A percentile compares a stretch with the other conserved stretches of the same genome.
Evolutionary conservation across 495 filamentous ascomycete genomes (phyloP).

Genomic region (Cercophora sp.): DNA sequence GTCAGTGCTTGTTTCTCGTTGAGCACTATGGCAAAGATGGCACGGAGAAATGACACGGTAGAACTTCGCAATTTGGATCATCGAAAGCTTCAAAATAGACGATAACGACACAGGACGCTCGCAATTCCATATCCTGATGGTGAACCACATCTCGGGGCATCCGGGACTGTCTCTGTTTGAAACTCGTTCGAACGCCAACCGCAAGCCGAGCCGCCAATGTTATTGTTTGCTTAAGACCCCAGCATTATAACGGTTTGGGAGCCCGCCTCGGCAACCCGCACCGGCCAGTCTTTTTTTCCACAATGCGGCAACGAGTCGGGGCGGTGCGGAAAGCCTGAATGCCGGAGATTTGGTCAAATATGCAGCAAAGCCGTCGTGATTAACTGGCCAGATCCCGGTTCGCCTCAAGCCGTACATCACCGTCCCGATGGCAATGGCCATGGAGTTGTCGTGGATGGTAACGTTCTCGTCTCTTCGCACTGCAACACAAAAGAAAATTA

Average conservation of each 20-base stretch:
- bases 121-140: not conserved
- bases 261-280: slow-evolving; percentile 18
- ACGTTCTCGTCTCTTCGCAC: no score
- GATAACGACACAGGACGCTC: no score
- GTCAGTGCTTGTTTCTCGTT: no score
- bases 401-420: no score
- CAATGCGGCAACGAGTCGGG: not conserved
- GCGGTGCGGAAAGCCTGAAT: not conserved
- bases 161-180: slow-evolving; percentile 1
- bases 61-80: no score
- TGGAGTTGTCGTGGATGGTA: no score
- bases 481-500: no score
- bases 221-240: slow-evolving; percentile 24
- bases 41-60: no score
- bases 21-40: no score
- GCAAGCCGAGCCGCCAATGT: slow-evolving; percentile 12
- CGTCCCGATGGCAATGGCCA: no score
- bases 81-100: no score
- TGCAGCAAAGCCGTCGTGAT: not conserved
- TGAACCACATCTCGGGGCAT: not conserved
- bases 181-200: slow-evolving; percentile 6
- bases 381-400: not conserved
- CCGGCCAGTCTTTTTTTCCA: not conserved
- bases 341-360: slow-evolving; percentile 12
- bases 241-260: slow-evolving; percentile 7